Evolutionary conservation across 805 yeast genomes (phyloP), one percentile per base, ranked within the genome.

Genomic region (Candida multigemmis): DNA sequence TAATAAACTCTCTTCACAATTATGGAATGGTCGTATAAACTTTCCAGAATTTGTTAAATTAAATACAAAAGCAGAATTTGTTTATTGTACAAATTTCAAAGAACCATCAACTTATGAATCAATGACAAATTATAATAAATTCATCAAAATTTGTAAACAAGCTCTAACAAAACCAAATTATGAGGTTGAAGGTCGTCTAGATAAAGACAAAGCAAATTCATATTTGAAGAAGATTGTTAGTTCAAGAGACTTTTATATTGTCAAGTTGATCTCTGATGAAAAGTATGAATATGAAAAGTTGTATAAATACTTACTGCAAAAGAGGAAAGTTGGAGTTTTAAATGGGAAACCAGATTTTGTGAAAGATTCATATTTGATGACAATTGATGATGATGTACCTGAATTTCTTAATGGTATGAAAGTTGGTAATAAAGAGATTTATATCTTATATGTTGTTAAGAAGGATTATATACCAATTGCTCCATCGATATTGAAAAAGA

Each of bases 151-250:
- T 25, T 37, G 49, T 33, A 44, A 43, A 25, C 56, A 54, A 22
- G 42, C 67, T 4, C 48, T 53, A 30, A 29, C 34, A 18, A 31
- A 36, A 12, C 26, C 42, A 22, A 37, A 50, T 19, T 48, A 75
- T 37, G 54, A 55, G 16, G 52, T 82, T 23, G 77, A 72, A 33
- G 94, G 94, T 3, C 60, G 85, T 30, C 57, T 84, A 23, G 75
- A 71, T 40, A 42, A 57, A 4, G 30, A 36, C 5, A 59, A 53
- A 26, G 93, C 85, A 1, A 72, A 67, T 28, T 55, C 54, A 8
- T 83, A 83, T 42, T 49, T 83, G 34, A 36, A 46, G 15, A 64
- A 66, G 35, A 60, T 73, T 12, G 40, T 57, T 1, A 38, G 48
- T 6, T 53, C 76, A 2, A 60, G 82, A 38, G 74, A 74, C 42